Evolutionary conservation across 331 rosid genomes (phyloP), one percentile per base, ranked within the genome.

Genomic region (Rhamnella rubrinervis): DNA sequence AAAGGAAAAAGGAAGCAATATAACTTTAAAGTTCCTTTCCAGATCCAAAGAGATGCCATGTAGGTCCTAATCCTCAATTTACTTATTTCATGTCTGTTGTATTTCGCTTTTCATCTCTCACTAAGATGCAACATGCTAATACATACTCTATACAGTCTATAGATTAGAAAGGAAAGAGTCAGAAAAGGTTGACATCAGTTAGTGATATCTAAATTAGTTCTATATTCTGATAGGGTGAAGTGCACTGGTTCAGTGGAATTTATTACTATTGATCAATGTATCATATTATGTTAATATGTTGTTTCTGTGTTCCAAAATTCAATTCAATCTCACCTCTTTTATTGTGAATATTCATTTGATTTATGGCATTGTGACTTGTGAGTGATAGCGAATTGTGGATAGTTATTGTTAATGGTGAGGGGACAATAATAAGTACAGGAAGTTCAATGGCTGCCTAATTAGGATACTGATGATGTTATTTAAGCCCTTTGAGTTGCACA

Each of bases 41-140:
- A 31, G 76, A 73, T 50, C 75, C 55, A 63, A 63, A 56, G 63
- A 44, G 77, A 53, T 90, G 97, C 71, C 83, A 77, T 68, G 98
- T 90, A 79, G 71, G 87, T 68, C 67, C 68, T 84, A 52, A 37
- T 80, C 69, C 59, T 68, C 2, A 21, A 19, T 59, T 52, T 73
- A 13, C 61, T 57, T 71, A 44, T 49, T 63, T 57, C 18, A 15
- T 25, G 41, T 21, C 18, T 70, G 12, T 63, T 47, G 7, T 47
- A 51, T 58, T 73, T 61, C 17, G 3, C 41, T 38, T 73, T 18
- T 7, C 25, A 19, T 39, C 26, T 75, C 39, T 71, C 61, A 57
- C 23, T 17, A 40, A 69, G 53, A 28, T 50, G 31, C 55, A 40
- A 69, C 37, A 20, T 50, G 31, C 55, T 56, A 46, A 7, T 59